These are phyloP conservation scores for Aspergillus sergii DNA, from an alignment of 2,329 filamentous ascomycete species.

Conservation along the genomic window DNA sequence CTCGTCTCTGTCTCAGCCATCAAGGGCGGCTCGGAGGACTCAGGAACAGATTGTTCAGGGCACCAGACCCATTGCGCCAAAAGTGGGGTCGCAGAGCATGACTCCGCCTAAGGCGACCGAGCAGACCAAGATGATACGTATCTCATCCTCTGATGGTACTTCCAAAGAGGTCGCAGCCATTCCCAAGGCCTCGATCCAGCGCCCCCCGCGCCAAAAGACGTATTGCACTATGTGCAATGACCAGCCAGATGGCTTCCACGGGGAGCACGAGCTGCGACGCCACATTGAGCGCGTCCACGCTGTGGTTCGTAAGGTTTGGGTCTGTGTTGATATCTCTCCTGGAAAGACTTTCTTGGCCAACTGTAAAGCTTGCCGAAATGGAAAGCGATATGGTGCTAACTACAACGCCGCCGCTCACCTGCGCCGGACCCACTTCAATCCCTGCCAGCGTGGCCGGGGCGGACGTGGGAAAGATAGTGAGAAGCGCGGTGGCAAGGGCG, in stretches of 20 bases:
- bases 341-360: conserved; percentile 69
- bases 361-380: conserved; percentile 78
- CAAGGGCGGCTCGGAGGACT: conserved; percentile 50
- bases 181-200: conserved; percentile 59
- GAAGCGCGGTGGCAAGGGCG: conserved; percentile 63
- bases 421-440: conserved; percentile 83
- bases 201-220: conserved; percentile 71
- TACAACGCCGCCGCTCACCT: conserved; percentile 95
- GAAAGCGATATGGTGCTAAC: conserved; percentile 84
- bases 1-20: conserved; percentile 47
- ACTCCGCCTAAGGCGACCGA: conserved; percentile 35
- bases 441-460: conserved; percentile 57
- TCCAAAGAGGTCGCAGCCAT: conserved; percentile 58
- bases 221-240: conserved; percentile 71
- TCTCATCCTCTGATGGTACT: conserved; percentile 55
- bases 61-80: conserved; percentile 54
- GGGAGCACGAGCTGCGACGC: conserved; percentile 77
- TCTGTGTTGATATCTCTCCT: conserved; percentile 62
- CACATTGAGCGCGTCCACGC: conserved; percentile 71
- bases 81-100: conserved; percentile 40
- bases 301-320: conserved; percentile 60
- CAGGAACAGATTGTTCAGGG: conserved; percentile 53
- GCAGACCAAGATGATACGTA: conserved; percentile 54
- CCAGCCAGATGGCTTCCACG: conserved; percentile 77
- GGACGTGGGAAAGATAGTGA: conserved; percentile 62